phyloP scores from a whole-genome alignment of 2,329 filamentous ascomycete species.

The Polychaeton citri region DNA sequence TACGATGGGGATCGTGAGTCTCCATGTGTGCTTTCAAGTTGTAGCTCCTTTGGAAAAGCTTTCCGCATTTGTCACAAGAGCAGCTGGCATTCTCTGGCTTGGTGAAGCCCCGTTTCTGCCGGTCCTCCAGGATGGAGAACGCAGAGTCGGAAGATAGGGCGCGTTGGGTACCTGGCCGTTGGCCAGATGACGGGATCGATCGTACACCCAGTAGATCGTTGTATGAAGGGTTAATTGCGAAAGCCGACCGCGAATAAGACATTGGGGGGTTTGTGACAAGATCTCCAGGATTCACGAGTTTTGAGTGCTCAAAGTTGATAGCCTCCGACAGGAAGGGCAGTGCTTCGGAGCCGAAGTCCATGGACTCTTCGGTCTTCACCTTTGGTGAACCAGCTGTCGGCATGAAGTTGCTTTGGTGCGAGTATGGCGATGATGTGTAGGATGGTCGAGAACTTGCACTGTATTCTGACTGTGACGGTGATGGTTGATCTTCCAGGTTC shows the following conservation, averaged over 20 bases:
- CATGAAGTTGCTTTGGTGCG: conserved; percentile 9
- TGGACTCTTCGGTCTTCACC: conserved; percentile 12
- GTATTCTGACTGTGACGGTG: conserved; percentile 9
- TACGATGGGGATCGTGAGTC: conserved; percentile 62
- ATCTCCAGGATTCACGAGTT: conserved; percentile 6
- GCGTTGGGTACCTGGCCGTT: too few relatives aligned
- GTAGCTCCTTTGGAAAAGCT: conserved; percentile 69
- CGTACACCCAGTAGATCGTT: not conserved
- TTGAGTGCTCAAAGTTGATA: conserved; percentile 1
- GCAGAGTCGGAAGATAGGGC: too few relatives aligned
- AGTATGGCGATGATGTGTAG: conserved; percentile 13
- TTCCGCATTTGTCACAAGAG: conserved; percentile 61
- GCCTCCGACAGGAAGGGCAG: not conserved
- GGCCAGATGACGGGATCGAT: too few relatives aligned
- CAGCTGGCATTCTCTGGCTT: conserved; percentile 57
- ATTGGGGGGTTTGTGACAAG: conserved; percentile 19
- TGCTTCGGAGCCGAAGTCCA: conserved; percentile 1
- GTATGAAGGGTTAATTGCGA: conserved; percentile 1
- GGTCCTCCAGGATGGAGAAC: not conserved
- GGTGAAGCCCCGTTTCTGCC: conserved; percentile 16
- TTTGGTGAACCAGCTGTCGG: conserved; percentile 6
- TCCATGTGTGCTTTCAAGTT: conserved; percentile 81
- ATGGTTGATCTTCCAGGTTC: not conserved
- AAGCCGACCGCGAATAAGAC: too few relatives aligned
- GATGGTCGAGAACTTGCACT: conserved; percentile 10